Evolutionary conservation across 2,329 filamentous ascomycete genomes (phyloP), one percentile per base, ranked within the genome.

Genomic region (Hypoxylon sp.): DNA sequence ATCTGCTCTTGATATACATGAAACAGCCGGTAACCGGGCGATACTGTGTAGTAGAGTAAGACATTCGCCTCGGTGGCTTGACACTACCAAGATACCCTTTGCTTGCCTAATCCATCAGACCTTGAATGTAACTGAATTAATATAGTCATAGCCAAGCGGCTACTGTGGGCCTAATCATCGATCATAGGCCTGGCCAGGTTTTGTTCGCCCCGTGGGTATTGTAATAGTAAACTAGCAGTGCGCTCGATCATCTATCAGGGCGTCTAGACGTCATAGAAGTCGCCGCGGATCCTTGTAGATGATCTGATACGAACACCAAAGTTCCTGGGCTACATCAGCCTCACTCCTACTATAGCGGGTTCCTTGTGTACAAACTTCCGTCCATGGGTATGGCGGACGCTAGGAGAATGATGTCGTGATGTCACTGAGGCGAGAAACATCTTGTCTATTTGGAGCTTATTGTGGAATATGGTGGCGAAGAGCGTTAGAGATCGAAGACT

Each of bases 301-400:
- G 60, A 67, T 67, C 59, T 46, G 56, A 62, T 62, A 63, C 33
- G 56, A 48, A 14, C 24, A 48, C 51, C 47, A 42, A 57, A 10
- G n/a, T 17, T 44, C 6, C 39, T 8, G 4, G 8, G 37, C 52
- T 24, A 29, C 33, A 54, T 17, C n/a, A 44, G 47, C 37, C 35
- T 39, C 26, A 5, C 31, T 58, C 42, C 37, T 37, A 22, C 19
- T 22, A 22, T 48, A n/a, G 37, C 17, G 24, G 46, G 22, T 56
- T 10, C 29, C 22, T 33, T 11, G 13, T 52, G 22, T 33, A 35
- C 33, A 9, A 31, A 51, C 19, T 48, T n/a, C 24, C 2, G 8
- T 14, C 44, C 11, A n/a, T 5, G 14, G 19, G 8, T 19, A 22
- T 13, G 4, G 22, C 10, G 4, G 31, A 9, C 14, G 11, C 19